Percentiles rank a stretch among this genome's conserved stretches.
These are phyloP conservation scores for Pascua sp. DNA, from an alignment of 1,284 basidiomycete species.

Conservation along the genomic window DNA sequence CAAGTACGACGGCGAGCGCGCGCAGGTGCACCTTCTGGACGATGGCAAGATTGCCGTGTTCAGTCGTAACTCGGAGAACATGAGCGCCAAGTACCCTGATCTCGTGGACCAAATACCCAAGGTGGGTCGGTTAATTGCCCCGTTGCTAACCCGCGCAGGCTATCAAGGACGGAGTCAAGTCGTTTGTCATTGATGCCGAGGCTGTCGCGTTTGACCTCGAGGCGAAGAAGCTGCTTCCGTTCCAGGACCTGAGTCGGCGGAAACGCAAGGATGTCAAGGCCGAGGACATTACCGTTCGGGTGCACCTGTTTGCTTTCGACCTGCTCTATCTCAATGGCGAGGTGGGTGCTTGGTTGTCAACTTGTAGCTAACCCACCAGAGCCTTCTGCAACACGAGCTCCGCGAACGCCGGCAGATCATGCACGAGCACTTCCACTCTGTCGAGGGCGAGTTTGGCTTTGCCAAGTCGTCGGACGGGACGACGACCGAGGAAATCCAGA, in stretches of 20 bases:
- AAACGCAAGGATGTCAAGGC: constrained; percentile 78
- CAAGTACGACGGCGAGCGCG: constrained; percentile 98
- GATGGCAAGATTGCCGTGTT: constrained; percentile 83
- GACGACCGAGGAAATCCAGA: constrained; percentile 88
- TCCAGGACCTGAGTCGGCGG: constrained; percentile 80
- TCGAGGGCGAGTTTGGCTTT: constrained; percentile 87
- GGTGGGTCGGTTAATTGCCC: constrained; percentile 28
- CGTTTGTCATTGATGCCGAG: constrained; percentile 80
- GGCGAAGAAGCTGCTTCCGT: constrained; percentile 67
- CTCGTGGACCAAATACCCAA: constrained; percentile 87
- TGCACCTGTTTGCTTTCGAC: constrained; percentile 59
- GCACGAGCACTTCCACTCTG: constrained; percentile 71
- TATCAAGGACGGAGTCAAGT: constrained; percentile 69
- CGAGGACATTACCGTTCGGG: constrained; percentile 57
- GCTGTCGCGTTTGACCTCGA: constrained; percentile 70
- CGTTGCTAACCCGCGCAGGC: constrained; percentile 56
- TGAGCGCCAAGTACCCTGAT: constrained; percentile 99
- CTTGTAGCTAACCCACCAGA: constrained; percentile 27
- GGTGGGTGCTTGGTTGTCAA: constrained; percentile 31
- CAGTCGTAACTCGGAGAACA: constrained; percentile 96
- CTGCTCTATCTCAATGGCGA: constrained; percentile 57
- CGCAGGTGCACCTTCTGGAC: constrained; percentile 81
- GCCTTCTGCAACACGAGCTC: constrained; percentile 44
- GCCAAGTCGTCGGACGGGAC: constrained; percentile 86
- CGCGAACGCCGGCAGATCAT: constrained; percentile 71